Base-by-base conservation (phyloP, 2,329 filamentous ascomycete genomes). In the Beauveria sp. region DNA sequence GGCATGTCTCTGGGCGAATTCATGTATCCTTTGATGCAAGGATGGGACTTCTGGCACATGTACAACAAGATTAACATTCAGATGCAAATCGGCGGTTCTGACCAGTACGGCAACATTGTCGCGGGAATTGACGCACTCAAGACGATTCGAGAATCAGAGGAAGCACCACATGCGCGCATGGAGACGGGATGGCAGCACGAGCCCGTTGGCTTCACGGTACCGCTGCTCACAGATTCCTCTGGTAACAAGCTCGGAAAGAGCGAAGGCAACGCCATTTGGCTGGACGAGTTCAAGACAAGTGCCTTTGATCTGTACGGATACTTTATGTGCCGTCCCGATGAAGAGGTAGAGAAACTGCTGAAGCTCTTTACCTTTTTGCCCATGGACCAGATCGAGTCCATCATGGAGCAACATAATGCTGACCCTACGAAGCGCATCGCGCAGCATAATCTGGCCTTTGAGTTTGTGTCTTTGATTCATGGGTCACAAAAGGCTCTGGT, bases 1-100 rank as follows among this genome's bases (percentile, higher is more conserved):
- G 96, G 94, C 67, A 93, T 99, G 88, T 96, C 92, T 0, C 89
- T 96, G 68, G 88, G 91, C 41, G 94, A 99, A 71, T 96, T 99
- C 73, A 84, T 86, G 47, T 99, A 99, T 70, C 94, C 96, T 1
- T 76, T 99, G 18, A 84, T 97, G 68, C 94, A 99, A 72, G 92
- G 89, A 24, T 97, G 92, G 89, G 94, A 99, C 72, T 99, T 92
- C 84, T 97, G 91, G 90, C 82, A 90, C 67, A 82, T 97, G 76
- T 96, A 90, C 74, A 72, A 68, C 63, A 81, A 84, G 52, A 79
- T 81, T 26, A 82, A 82, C 53, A 80, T 92, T 10, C 88, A 92
- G 70, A 83, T 97, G 71, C 92, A 99, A 75, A 90, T 99, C 57
- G 94, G 94, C 62, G 94, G 94, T 44, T 92, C 92, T 7, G 94